Conservation (phyloP, 2,329 filamentous ascomycete genomes). For the Leptographium flavum region DNA sequence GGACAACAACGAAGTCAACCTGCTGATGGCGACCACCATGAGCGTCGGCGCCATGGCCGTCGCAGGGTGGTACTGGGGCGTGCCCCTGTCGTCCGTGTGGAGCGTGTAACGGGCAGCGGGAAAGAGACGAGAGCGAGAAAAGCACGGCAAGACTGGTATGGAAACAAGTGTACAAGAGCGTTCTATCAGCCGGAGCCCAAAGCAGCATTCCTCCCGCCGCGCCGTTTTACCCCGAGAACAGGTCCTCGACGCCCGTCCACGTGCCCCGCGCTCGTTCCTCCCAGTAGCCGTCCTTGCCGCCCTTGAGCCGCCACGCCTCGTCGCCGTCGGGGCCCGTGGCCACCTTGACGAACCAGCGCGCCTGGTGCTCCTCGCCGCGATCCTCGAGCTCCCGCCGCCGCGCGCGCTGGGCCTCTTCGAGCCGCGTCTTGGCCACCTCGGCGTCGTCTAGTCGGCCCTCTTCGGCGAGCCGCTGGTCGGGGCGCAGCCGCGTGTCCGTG, state of each 20-base stretch:
- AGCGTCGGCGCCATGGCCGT: constrained; percentile 62
- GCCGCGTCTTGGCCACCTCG: constrained; percentile 64
- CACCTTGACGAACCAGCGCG: constrained; percentile 73
- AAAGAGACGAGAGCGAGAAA: background rate
- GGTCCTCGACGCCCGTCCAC: constrained; percentile 45
- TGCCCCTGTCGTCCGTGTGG: constrained; percentile 34
- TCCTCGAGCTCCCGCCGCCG: constrained; percentile 65
- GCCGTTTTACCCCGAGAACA: constrained; percentile 23
- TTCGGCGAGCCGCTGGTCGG: constrained; percentile 79
- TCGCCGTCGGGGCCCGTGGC: constrained; percentile 43
- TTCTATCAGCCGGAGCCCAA: background rate
- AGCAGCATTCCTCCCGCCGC: background rate
- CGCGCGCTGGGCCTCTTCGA: constrained; percentile 75
- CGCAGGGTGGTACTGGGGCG: constrained; percentile 45
- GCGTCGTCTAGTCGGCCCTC: constrained; percentile 69
- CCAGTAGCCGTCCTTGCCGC: constrained; percentile 85
- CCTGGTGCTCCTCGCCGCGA: constrained; percentile 54
- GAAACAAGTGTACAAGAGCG: background rate
- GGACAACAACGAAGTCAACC: constrained; percentile 93
- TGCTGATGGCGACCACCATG: constrained; percentile 75
- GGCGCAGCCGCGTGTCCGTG: constrained; percentile 72
- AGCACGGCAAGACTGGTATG: background rate
- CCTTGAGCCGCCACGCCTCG: constrained; percentile 62
- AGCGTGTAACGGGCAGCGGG: background rate
- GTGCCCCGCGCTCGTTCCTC: constrained; percentile 58